Base-by-base conservation (phyloP, 129 eudicot species). In the Arctium lappa region DNA sequence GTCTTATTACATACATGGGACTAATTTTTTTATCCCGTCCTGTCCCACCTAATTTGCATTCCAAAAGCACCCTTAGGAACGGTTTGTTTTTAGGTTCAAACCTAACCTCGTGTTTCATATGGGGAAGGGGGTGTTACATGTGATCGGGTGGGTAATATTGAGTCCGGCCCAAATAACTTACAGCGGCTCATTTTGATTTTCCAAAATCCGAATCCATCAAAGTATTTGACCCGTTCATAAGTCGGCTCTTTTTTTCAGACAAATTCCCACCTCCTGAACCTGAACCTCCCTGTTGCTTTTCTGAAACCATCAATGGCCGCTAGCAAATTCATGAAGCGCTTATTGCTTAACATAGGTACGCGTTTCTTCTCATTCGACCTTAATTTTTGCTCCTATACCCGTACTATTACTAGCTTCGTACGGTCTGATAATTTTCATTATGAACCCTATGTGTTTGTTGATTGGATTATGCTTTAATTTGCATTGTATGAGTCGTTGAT, bases 231-330 rank as follows among this genome's bases (percentile, higher is more conserved):
- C 79, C 30, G 70, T 80, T 48, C 53, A 32, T 22, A 72, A 73
- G 84, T 60, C 79, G 73, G 84, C 27, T 79, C 32, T 32, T 34
- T 71, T 22, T 53, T 72, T 0, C 32, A 9, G 79, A 81, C 73
- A 81, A 73, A 73, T 73, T 22, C 79, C 72, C 33, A 73, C 82
- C 72, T 22, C 81, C 77, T 10, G 60, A 71, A 76, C 50, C 77
- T 73, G 77, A 73, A 73, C 56, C 77, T 73, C 27, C 72, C 71
- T 77, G 40, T 44, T 68, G 81, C 81, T 76, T 22, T 72, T 68
- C 38, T 44, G 77, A 46, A 74, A n/a, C 76, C 69, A 77, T 76
- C 86, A 77, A 83, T 83, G 86, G 78, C 86, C 77, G 85, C 80
- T 80, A 76, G 33, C 78, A 78, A 79, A 80, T 29, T 75, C 53